Evolutionary conservation across 225 moss, liverwort and hornwort genomes (phyloP), one percentile per base, ranked within the genome.

Genomic region (Physcomitrellopsis africana): DNA sequence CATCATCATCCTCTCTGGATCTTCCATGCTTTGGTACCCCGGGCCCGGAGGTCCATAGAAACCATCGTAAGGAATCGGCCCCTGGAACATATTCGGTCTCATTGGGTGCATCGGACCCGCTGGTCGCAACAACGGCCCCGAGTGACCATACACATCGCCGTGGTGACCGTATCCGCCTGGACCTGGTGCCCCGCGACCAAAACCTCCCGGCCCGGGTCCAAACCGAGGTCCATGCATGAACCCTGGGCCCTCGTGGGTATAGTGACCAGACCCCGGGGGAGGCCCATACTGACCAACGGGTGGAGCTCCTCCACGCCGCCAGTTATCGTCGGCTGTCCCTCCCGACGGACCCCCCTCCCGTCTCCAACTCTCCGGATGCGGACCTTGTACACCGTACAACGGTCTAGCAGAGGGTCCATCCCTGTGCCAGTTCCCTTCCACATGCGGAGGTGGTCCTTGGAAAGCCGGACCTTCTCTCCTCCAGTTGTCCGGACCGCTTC

Each of bases 181-280:
- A 54, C 91, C 91, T 54, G 90, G 81, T 59, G 84, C 91, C 49
- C 94, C 90, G 60, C 92, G 83, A 63, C 92, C 91, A 72, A 90
- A 97, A 6, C 80, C 76, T 10, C 68, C 88, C 3, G 92, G 92
- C 7, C 86, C 92, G 49, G 91, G 95, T 63, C 94, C 92, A 69
- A 92, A 94, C 65, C 95, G 92, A 54, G 87, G 89, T 71, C 84
- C 89, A 72, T 91, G 99, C 90, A 95, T 88, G 45, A 89, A 99
- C 48, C 90, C 93, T 63, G 94, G 81, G 2, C 92, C 92, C 76
- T 95, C 93, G 69, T 92, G 95, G 20, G 80, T 87, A 73, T 90
- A 99, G 51, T 92, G 92, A 27, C 90, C 86, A 58, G 91, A 84
- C 69, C 90, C 93, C 76, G 90, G 89, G 76, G 90, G 90, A 83